Base-by-base conservation (phyloP, 1,139 yeast species). In the Blastobotrys aristatus region DNA sequence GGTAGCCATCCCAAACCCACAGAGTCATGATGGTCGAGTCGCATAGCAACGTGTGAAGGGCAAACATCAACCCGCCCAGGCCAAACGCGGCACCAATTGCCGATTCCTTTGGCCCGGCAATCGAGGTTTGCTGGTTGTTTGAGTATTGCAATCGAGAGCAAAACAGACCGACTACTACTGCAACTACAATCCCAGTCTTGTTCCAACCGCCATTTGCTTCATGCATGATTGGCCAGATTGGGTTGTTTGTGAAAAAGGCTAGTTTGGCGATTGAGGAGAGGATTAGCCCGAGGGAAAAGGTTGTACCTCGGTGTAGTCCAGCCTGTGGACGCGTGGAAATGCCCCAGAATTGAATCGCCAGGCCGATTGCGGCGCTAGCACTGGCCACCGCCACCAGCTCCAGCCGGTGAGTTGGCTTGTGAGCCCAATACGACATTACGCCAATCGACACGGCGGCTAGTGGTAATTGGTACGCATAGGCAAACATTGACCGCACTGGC, bases 1-100 rank as follows among this genome's bases (percentile, higher is more conserved):
- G 96, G 64, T 75, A 92, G 1, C 98, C 98, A 54, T 84, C 86
- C 97, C 97, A 92, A 13, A 82, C 80, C 97, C 97, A 92, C 44
- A 83, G 73, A 16, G 87, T 83, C 47, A 90, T 74, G 5, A 95
- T 86, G 2, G 95, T 82, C 0, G 96, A 77, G 63, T 92, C 98
- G 18, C 87, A 77, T 46, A 90, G 68, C 69, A 82, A 78, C 11
- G 94, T 85, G 58, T 83, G 84, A 30, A 84, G 66, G 5, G 86
- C 77, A 64, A 82, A 90, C 41, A 89, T 64, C 50, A 84, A 72
- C 0, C 90, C 82, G 26, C 95, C 97, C 54, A 90, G 73, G 1
- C 96, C 96, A 34, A 79, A 51, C 1, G 84, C 77, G 1, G 88
- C 76, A 17, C 76, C 65, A 6, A 81, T 69, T 51, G 56, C 52